Evolutionary conservation across 164 flowering plant species (phyloP).

Genomic region (Nymphaea colorata): DNA sequence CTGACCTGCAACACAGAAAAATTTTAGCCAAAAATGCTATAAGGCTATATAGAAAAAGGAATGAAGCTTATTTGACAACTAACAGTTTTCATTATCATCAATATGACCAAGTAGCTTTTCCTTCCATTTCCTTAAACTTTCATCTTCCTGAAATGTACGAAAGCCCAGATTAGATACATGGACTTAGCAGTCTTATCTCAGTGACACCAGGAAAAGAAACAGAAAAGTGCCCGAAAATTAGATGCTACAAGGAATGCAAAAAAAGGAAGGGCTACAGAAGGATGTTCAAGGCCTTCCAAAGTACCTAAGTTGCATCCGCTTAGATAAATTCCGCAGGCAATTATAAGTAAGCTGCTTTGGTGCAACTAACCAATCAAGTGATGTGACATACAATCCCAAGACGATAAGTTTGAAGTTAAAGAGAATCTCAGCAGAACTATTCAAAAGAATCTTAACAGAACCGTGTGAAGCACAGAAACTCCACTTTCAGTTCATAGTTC

Average conservation of each 20-base stretch:
- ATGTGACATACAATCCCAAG: no score
- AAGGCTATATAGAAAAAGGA: not conserved
- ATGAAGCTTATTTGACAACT: not conserved
- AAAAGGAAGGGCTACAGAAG: no score
- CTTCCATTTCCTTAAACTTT: constrained; percentile 82
- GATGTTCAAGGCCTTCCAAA: not conserved
- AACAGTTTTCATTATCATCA: constrained; percentile 51
- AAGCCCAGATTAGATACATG: not conserved
- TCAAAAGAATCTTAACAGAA: no score
- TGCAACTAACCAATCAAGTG: no score
- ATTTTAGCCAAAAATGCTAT: no score
- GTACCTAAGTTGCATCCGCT: not conserved
- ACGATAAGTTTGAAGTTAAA: no score
- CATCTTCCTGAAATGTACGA: constrained; percentile 50
- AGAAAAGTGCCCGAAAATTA: not conserved
- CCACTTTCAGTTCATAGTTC: no score
- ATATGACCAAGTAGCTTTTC: constrained; percentile 68
- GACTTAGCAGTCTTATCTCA: no score
- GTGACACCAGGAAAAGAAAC: not conserved
- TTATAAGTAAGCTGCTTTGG: no score
- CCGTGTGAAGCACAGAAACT: no score
- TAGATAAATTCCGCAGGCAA: not conserved
- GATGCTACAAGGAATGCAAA: not conserved
- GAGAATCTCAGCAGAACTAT: no score
- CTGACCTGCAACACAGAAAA: constrained; percentile 27